A percentile compares a stretch with the other conserved stretches of the same genome.
phyloP scores from a whole-genome alignment of 1,139 yeast species.

The Pichia sp. region DNA sequence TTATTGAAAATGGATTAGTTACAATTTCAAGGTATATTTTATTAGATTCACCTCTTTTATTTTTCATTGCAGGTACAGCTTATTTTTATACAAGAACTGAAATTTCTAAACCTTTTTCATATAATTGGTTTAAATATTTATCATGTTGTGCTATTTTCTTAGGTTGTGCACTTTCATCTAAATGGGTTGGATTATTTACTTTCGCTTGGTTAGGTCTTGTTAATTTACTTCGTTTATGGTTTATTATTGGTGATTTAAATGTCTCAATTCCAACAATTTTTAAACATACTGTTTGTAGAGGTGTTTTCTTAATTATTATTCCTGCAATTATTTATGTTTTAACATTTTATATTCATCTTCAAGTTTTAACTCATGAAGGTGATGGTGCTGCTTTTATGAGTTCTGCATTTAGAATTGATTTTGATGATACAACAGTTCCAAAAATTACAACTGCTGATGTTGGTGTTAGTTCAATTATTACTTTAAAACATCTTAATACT shows the following conservation, averaged over 20 bases:
- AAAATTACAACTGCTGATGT: conserved; percentile 68
- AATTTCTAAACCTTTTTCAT: conserved; percentile 64
- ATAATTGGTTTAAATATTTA: conserved; percentile 65
- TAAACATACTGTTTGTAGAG: conserved; percentile 53
- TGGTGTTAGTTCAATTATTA: conserved; percentile 76
- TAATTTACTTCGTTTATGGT: conserved; percentile 79
- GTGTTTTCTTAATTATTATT: conserved; percentile 55
- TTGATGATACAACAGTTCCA: conserved; percentile 69
- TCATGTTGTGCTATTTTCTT: conserved; percentile 71
- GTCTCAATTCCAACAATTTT: conserved; percentile 46
- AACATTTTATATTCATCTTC: conserved; percentile 78
- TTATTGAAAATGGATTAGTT: conserved; percentile 78
- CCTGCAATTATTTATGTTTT: conserved; percentile 63
- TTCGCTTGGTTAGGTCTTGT: conserved; percentile 83
- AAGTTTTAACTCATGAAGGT: conserved; percentile 64
- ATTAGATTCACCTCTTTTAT: conserved; percentile 84
- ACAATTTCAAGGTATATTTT: conserved; percentile 89
- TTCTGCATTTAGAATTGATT: conserved; percentile 77
- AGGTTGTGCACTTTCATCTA: conserved; percentile 84
- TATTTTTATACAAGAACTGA: conserved; percentile 81
- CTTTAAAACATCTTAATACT: conserved; percentile 78
- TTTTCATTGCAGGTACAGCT: conserved; percentile 82
- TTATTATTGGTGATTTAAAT: conserved; percentile 76
- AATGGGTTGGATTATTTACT: conserved; percentile 97
- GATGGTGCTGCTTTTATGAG: conserved; percentile 89